Evolutionary conservation across 768 basidiomycete species (phyloP).

Genomic region (Aureoboletus auriporus): DNA sequence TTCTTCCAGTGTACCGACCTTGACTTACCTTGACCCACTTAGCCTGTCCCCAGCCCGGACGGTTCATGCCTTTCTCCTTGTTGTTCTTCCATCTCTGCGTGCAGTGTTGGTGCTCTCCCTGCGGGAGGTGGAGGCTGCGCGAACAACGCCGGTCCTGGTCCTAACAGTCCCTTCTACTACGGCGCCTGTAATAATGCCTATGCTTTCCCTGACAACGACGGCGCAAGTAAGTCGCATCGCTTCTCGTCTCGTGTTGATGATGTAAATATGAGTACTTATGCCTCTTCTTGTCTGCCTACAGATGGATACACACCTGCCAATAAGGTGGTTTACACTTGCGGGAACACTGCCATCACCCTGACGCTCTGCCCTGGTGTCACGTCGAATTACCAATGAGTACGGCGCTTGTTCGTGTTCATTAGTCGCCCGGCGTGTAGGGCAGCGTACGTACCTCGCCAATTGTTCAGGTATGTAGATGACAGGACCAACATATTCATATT

Average conservation of each 20-base stretch:
- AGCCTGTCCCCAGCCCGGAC: constrained; percentile 27
- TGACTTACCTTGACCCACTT: no score
- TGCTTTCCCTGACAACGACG: constrained; percentile 33
- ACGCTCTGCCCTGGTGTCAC: constrained; percentile 28
- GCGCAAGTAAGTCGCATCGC: constrained; percentile 16
- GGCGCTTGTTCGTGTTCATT: no score
- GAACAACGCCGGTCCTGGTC: constrained; percentile 26
- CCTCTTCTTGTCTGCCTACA: background rate
- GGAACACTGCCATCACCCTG: constrained; percentile 24
- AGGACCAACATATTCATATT: no score
- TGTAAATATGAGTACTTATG: background rate
- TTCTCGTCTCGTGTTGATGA: background rate
- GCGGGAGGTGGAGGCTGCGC: constrained; percentile 24
- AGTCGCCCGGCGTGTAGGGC: no score
- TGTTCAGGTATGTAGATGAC: no score
- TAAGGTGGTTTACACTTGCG: constrained; percentile 26
- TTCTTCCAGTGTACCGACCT: constrained; percentile 1
- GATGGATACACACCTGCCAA: constrained; percentile 26
- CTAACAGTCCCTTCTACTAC: constrained; percentile 30
- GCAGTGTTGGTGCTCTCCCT: constrained; percentile 25
- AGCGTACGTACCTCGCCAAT: no score
- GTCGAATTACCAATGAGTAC: no score
- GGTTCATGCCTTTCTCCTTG: constrained; percentile 27
- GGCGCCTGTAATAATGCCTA: constrained; percentile 27
- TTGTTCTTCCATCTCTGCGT: constrained; percentile 25